Base-by-base conservation (phyloP, 257 asterid species). In the Primulina huaijiensis region DNA sequence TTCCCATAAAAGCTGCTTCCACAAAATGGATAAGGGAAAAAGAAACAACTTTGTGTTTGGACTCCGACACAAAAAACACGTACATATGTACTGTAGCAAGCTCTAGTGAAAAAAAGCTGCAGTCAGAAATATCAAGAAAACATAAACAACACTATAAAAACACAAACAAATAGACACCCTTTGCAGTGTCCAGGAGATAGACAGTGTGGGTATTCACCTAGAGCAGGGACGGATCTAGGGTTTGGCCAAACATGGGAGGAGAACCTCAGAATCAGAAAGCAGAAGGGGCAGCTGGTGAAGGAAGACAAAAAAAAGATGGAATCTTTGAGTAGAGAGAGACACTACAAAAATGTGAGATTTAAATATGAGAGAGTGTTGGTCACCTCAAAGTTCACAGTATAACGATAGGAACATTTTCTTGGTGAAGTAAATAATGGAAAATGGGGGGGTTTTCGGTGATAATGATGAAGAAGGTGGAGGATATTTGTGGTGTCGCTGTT, bases 181-280 rank as follows among this genome's bases (percentile, higher is more conserved):
- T 72, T 34, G 75, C 74, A 78, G 84, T 30, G 72, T 35, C 43
- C 23, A 19, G 40, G 72, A 69, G 67, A 64, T 67, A 57, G 80
- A 46, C 71, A 70, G 78, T 65, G 82, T 29, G 71, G n/a, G 74
- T 56, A 73, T 73, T 80, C 83, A 87, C 87, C 95, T 81, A 83
- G 73, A 68, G 70, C 79, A 85, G 86, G 86, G 85, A 82, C 95
- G 89, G 95, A 92, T 92, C 95, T 92, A 86, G 98, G 92, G 95
- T 89, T 92, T 83, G 79, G 79, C 82, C 81, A 84, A 79, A 86
- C 89, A 87, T 78, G 82, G 81, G 71, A 83, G 73, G 76, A 69
- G 74, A 61, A 74, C 71, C 64, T 67, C 67, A 62, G 66, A 62
- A 43, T 50, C 21, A 65, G 68, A 55, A 62, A 2, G 23, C 80